phyloP scores from a whole-genome alignment of 1,284 basidiomycete genomes.

The Naganishia albida region DNA sequence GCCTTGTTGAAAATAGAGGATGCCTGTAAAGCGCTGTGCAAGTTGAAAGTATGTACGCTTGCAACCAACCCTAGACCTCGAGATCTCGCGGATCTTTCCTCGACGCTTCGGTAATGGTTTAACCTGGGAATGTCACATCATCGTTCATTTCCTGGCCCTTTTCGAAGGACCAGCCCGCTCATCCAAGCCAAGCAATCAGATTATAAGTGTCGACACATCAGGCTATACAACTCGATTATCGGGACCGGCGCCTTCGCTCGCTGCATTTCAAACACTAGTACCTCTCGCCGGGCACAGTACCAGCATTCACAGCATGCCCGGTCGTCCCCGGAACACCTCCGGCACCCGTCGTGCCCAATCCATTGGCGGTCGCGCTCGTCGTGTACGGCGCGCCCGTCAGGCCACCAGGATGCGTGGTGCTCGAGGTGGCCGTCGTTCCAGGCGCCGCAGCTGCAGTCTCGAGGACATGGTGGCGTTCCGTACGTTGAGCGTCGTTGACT shows the following conservation, averaged over 20 bases:
- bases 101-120: too few relatives aligned
- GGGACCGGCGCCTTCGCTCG: too few relatives aligned
- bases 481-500: slow-evolving; percentile 28
- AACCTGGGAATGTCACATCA: too few relatives aligned
- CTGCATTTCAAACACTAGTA: slow-evolving; percentile 4
- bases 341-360: slow-evolving; percentile 1
- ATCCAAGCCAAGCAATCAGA: too few relatives aligned
- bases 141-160: too few relatives aligned
- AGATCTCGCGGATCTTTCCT: too few relatives aligned
- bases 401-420: neutral
- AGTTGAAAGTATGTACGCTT: too few relatives aligned
- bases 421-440: neutral
- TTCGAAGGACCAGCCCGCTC: too few relatives aligned
- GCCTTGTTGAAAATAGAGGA: neutral
- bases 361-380: neutral
- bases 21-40: neutral
- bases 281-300: slow-evolving; percentile 7
- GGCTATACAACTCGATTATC: too few relatives aligned
- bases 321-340: neutral
- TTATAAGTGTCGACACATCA: too few relatives aligned
- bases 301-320: slow-evolving; percentile 3
- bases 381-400: neutral
- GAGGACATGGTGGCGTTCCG: slow-evolving; percentile 25
- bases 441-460: neutral
- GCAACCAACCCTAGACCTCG: too few relatives aligned